phyloP scores from a whole-genome alignment of 306 rosid species.

The Pterocarpus macrocarpus region DNA sequence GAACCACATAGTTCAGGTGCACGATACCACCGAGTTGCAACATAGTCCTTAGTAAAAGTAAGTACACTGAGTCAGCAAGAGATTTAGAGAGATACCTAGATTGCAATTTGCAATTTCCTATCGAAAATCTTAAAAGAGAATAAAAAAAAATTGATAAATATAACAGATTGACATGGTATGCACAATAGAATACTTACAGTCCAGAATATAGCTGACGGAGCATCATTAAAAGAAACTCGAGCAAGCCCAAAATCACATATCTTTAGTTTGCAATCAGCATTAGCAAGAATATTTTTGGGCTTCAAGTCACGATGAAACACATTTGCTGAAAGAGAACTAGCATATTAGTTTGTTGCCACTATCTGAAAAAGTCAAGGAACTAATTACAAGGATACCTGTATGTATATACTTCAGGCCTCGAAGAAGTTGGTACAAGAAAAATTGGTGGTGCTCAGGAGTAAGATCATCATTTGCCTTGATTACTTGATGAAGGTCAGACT shows the following conservation, averaged over 20 bases:
- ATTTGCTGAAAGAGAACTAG: slow-evolving; percentile 70
- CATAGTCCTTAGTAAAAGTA: slow-evolving; percentile 79
- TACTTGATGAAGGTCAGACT: slow-evolving; percentile 66
- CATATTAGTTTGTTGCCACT: background rate
- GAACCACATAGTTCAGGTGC: slow-evolving; percentile 99
- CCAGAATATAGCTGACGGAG: slow-evolving; percentile 98
- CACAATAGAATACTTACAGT: slow-evolving; percentile 68
- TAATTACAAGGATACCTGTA: slow-evolving; percentile 64
- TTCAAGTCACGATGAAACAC: slow-evolving; percentile 98
- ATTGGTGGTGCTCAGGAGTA: slow-evolving; percentile 61
- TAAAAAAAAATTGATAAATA: slow-evolving; percentile 1
- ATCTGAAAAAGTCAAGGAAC: slow-evolving; percentile 20
- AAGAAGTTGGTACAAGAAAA: slow-evolving; percentile 96
- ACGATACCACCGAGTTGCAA: slow-evolving; percentile 99
- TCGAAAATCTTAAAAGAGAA: slow-evolving; percentile 14
- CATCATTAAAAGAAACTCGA: slow-evolving; percentile 94
- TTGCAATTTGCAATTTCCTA: background rate
- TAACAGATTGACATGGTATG: slow-evolving; percentile 38
- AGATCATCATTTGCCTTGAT: slow-evolving; percentile 60
- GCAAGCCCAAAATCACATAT: slow-evolving; percentile 99
- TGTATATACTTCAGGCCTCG: slow-evolving; percentile 91
- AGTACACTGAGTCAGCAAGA: slow-evolving; percentile 44
- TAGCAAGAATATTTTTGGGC: slow-evolving; percentile 98
- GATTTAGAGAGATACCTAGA: slow-evolving; percentile 21
- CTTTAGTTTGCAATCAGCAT: slow-evolving; percentile 97